Evolutionary conservation across 495 filamentous ascomycete genomes (phyloP), one percentile per base, ranked within the genome.

Genomic region (Cercophora newfieldiana): DNA sequence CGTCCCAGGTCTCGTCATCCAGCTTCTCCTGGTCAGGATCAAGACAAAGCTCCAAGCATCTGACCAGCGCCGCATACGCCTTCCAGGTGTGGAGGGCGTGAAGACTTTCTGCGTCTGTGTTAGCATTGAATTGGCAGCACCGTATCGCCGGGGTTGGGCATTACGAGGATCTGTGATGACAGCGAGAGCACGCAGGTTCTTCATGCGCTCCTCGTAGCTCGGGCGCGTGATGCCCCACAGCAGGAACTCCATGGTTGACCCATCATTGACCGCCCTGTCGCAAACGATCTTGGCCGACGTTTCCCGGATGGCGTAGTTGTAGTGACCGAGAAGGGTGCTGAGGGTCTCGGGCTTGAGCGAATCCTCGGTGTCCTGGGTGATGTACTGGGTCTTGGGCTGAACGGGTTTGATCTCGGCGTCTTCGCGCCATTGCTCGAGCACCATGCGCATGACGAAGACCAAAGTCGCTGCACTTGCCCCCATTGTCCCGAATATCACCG

Each of bases 361-460:
- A 57, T 86, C 84, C 65, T 86, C 84, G n/a, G 83, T 85, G n/a
- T 81, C 80, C 67, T 86, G 84, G 10, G 83, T 86, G 64, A 86
- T 86, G 69, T 85, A 86, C 65, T 84, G 83, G 12, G 84, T 80
- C 70, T 85, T 86, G 48, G 80, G 83, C 61, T 78, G 81, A 16
- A 74, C 67, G 1, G 78, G 79, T 26, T 79, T 79, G 68, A 84
- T 72, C 64, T 80, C 75, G 63, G 77, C 79, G 49, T 82, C 75
- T 63, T 84, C 80, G 63, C 80, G 81, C 59, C 80, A 83, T 29
- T 75, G 63, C 44, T 75, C 69, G 25, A 86, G 78, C 47, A 79
- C 69, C 2, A 68, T 66, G 57, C 71, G 75, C 74, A 83, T 77
- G 2, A 72, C 61, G 47, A 77, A 61, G 29, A 81, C 48, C 59